Base-by-base conservation (phyloP, 176 grass and related monocot species). In the Alloteropsis semialata region DNA sequence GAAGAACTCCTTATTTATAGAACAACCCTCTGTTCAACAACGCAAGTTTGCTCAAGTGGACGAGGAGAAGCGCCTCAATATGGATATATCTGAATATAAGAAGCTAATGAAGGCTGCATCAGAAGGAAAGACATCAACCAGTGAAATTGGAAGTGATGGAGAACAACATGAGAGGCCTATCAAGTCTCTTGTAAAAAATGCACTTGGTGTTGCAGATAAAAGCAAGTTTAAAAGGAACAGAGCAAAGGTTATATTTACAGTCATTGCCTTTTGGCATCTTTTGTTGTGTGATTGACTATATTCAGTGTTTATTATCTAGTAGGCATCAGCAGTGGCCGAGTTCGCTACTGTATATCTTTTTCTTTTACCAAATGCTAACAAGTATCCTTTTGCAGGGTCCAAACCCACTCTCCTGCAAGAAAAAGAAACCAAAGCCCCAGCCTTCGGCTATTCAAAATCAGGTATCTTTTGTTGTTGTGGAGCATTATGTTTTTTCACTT, bases 391-490 rank as follows among this genome's bases (percentile, higher is more conserved):
- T 87, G 37, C 82, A 98, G 96, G 92, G 96, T 28, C 92, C 93
- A 63, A 98, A 98, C 80, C 96, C 96, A 85, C 96, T 98, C 50
- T 98, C 96, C 68, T 93, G 92, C 75, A 93, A 95, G 88, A 99
- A 93, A 88, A 98, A 88, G 90, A 95, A 91, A 75, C 60, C 56
- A 27, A 98, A 83, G 82, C 39, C 83, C 13, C 86, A 85, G 22
- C 14, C 43, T 60, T 69, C 87, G 69, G 49, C 50, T 54, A 39
- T 34, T 18, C 49, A 85, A 65, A 92, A 82, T 70, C 87, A 96
- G 93, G 86, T 93, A 70, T 62, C 0, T 27, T 50, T 68, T 33
- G 21, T 44, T 75, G 1, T 39, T 79, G 38, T 80, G 55, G 32
- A 68, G 10, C 19, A 37, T 43, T 59, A 37, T 29, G 4, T 17